These are phyloP conservation scores for Endoconidiophora polonica DNA, from an alignment of 2,329 filamentous ascomycete species.

Conservation along the genomic window DNA sequence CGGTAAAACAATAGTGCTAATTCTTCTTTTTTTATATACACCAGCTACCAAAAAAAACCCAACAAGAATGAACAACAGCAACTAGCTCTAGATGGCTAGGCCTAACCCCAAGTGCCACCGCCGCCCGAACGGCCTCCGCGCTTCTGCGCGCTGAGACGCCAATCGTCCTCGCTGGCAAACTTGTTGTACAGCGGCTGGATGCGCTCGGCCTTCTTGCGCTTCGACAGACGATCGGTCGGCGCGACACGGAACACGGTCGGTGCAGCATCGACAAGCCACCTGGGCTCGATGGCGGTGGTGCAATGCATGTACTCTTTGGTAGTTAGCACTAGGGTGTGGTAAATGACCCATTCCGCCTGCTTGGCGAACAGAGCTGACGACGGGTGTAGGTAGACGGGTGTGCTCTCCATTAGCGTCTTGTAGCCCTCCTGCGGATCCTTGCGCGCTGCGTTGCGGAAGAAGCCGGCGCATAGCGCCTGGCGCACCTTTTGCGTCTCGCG, in stretches of 20 bases:
- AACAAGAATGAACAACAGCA: background rate
- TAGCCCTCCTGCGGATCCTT: slow-evolving; percentile 96
- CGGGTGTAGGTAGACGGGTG: slow-evolving; percentile 87
- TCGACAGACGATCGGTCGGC: slow-evolving; percentile 68
- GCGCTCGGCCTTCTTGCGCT: slow-evolving; percentile 82
- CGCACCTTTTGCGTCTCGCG: slow-evolving; percentile 75
- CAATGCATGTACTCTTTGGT: slow-evolving; percentile 98
- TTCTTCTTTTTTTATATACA: too few species aligned
- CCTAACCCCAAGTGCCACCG: slow-evolving; percentile 74
- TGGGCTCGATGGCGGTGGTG: slow-evolving; percentile 84
- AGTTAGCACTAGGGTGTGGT: slow-evolving; percentile 77
- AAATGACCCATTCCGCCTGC: slow-evolving; percentile 90
- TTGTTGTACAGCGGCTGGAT: slow-evolving; percentile 93
- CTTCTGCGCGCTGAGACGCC: slow-evolving; percentile 78
- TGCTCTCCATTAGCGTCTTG: slow-evolving; percentile 91
- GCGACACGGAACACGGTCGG: slow-evolving; percentile 98
- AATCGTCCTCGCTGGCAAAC: slow-evolving; percentile 84
- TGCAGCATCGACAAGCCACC: slow-evolving; percentile 87
- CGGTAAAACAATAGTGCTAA: background rate
- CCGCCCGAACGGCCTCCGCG: slow-evolving; percentile 70
- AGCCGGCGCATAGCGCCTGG: slow-evolving; percentile 77
- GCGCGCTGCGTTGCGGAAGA: slow-evolving; percentile 86
- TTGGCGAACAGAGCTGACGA: slow-evolving; percentile 87
- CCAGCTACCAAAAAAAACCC: background rate
- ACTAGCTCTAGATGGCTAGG: background rate